Evolutionary conservation across 2,329 filamentous ascomycete genomes (phyloP).

Genomic region (Didymella arachidicola): DNA sequence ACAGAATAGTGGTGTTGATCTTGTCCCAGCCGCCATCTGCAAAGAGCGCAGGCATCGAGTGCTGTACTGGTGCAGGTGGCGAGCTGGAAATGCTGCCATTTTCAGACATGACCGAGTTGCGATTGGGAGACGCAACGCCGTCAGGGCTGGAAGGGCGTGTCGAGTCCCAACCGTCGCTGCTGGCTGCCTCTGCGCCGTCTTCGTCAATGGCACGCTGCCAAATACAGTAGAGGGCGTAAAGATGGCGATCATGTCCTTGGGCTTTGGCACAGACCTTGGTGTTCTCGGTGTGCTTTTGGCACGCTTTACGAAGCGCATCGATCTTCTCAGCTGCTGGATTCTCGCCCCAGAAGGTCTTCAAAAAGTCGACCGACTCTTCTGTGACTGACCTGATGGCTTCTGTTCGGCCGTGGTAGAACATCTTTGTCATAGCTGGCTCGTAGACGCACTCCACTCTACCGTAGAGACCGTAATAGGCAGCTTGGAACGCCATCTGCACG

Average conservation of each 20-base stretch:
- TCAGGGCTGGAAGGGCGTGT: conserved; percentile 61
- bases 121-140: conserved; percentile 62
- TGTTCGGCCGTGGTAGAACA: conserved; percentile 90
- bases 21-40: conserved; percentile 91
- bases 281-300: conserved; percentile 78
- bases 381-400: conserved; percentile 91
- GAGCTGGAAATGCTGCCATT: conserved; percentile 58
- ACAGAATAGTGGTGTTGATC: conserved; percentile 91
- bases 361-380: conserved; percentile 82
- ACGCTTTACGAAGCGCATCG: conserved; percentile 82
- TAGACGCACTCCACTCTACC: conserved; percentile 94
- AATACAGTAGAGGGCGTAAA: conserved; percentile 92
- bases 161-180: conserved; percentile 61
- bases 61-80: conserved; percentile 59
- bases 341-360: conserved; percentile 94
- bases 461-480: conserved; percentile 96
- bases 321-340: conserved; percentile 84
- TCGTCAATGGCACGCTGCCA: conserved; percentile 92
- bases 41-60: conserved; percentile 78
- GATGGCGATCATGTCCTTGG: conserved; percentile 87
- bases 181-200: conserved; percentile 63
- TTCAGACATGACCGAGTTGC: conserved; percentile 60
- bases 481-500: conserved; percentile 98
- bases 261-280: conserved; percentile 89
- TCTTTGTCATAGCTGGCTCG: conserved; percentile 98